Conservation (phyloP, 2,329 filamentous ascomycete genomes). For the Chrysoporthe austroafricana region DNA sequence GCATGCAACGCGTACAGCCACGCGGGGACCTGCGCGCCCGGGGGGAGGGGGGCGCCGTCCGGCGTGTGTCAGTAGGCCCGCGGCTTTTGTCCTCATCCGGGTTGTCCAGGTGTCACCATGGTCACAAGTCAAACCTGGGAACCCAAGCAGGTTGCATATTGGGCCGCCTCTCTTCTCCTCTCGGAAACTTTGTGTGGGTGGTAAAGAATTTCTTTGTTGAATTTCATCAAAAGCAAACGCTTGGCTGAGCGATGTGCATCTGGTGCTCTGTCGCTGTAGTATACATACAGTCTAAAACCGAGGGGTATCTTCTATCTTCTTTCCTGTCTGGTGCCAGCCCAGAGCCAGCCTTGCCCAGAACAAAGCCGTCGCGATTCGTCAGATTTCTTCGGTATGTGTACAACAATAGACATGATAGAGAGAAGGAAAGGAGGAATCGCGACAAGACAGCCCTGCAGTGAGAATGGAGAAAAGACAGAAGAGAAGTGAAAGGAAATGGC, state of each 20-base stretch:
- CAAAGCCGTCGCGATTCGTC: constrained; percentile 24
- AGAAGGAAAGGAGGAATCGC: constrained; percentile 11
- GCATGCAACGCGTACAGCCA: constrained; percentile 10
- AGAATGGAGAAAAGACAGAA: constrained; percentile 18
- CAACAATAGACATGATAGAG: constrained; percentile 29
- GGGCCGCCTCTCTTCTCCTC: neutral
- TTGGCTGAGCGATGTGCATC: constrained; percentile 33
- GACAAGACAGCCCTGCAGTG: constrained; percentile 16
- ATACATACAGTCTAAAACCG: constrained; percentile 36
- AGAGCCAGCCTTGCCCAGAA: constrained; percentile 32
- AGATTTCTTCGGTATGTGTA: constrained; percentile 33
- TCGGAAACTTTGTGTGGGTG: neutral
- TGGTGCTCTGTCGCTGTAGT: constrained; percentile 31
- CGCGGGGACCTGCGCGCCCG: constrained; percentile 1
- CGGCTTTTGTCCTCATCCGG: neutral
- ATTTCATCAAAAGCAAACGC: constrained; percentile 23
- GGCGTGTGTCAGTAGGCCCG: neutral
- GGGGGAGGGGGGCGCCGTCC: neutral
- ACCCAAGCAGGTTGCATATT: too few relatives aligned
- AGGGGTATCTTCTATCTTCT: constrained; percentile 39
- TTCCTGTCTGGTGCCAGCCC: constrained; percentile 36
- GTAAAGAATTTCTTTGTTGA: constrained; percentile 14
- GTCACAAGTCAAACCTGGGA: neutral
- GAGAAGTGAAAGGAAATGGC: constrained; percentile 11
- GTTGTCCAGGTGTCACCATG: neutral